phyloP scores from a whole-genome alignment of 2,329 filamentous ascomycete genomes.

The Nigrospora osmanthi region DNA sequence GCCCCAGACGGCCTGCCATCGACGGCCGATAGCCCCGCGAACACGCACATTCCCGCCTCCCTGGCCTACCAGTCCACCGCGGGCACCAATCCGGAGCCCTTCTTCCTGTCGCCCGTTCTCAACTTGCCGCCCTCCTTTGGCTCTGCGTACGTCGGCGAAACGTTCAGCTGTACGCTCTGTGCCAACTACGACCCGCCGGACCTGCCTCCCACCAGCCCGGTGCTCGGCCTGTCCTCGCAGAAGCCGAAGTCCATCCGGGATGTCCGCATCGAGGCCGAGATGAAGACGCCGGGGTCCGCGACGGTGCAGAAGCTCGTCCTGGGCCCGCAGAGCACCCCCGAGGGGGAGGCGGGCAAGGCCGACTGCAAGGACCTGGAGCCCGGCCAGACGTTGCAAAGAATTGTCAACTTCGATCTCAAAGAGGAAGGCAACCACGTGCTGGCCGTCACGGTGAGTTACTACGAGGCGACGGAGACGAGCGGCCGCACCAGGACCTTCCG shows the following conservation, averaged over 20 bases:
- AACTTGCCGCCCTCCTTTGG: conserved; percentile 88
- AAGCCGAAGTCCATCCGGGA: conserved; percentile 54
- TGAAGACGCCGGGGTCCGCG: conserved; percentile 73
- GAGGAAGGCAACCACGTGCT: conserved; percentile 93
- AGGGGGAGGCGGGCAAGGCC: conserved; percentile 3
- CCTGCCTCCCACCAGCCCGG: conserved; percentile 6
- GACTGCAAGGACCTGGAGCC: conserved; percentile 43
- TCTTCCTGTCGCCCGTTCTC: conserved; percentile 57
- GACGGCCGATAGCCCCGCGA: conserved; percentile 30
- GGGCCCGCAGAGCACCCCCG: conserved; percentile 20
- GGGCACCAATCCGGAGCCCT: conserved; percentile 43
- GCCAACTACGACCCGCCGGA: conserved; percentile 73
- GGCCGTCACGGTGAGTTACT: conserved; percentile 89
- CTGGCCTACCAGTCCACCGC: conserved; percentile 55
- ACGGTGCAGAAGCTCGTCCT: conserved; percentile 59
- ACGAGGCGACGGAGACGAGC: conserved; percentile 68
- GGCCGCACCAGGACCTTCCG: conserved; percentile 77
- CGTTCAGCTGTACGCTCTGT: conserved; percentile 88
- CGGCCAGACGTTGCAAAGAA: conserved; percentile 67
- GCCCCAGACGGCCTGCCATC: conserved; percentile 31
- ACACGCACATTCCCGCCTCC: conserved; percentile 50
- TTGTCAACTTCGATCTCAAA: conserved; percentile 80
- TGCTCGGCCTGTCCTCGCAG: background rate
- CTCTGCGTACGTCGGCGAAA: conserved; percentile 91
- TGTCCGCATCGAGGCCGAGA: conserved; percentile 80